Evolutionary conservation across 1,284 basidiomycete species (phyloP).

Genomic region (Sparassis latifolia): DNA sequence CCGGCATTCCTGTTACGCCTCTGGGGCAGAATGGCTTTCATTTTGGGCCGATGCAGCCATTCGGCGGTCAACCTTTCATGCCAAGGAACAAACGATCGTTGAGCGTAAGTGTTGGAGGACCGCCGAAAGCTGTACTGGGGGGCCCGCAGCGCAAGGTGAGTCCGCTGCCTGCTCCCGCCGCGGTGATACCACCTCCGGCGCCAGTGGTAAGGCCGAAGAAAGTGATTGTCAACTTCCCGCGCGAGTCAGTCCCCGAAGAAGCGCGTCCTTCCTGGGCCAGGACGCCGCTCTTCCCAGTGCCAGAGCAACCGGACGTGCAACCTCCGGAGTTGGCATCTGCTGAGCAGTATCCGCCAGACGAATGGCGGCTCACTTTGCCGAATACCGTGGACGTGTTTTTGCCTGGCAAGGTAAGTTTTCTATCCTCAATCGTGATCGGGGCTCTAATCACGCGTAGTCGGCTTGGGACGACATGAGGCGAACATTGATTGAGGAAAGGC

Average conservation of each 20-base stretch:
- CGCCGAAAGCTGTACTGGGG: constrained; percentile 74
- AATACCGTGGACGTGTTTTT: constrained; percentile 70
- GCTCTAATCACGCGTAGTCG: background rate
- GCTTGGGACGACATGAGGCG: constrained; percentile 70
- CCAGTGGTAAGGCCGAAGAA: constrained; percentile 54
- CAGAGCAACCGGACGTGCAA: constrained; percentile 27
- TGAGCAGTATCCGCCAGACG: constrained; percentile 58
- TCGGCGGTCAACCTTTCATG: constrained; percentile 37
- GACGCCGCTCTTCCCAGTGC: constrained; percentile 38
- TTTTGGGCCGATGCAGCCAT: constrained; percentile 34
- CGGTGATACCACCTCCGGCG: constrained; percentile 18
- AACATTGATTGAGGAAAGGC: constrained; percentile 68
- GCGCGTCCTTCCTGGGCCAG: constrained; percentile 59
- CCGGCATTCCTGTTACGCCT: constrained; percentile 54
- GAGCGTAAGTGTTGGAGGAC: constrained; percentile 66
- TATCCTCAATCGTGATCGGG: constrained; percentile 1
- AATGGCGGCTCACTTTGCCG: constrained; percentile 48
- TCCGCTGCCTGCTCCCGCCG: constrained; percentile 44
- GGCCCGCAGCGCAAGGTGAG: constrained; percentile 70
- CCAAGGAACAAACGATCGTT: constrained; percentile 54
- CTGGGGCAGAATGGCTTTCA: constrained; percentile 50
- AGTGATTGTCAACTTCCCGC: constrained; percentile 62
- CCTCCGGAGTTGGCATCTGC: constrained; percentile 46
- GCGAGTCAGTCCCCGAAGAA: constrained; percentile 48
- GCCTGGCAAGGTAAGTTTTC: constrained; percentile 61